Evolutionary conservation across 768 basidiomycete species (phyloP).

Genomic region (Tricholoma matsutake): DNA sequence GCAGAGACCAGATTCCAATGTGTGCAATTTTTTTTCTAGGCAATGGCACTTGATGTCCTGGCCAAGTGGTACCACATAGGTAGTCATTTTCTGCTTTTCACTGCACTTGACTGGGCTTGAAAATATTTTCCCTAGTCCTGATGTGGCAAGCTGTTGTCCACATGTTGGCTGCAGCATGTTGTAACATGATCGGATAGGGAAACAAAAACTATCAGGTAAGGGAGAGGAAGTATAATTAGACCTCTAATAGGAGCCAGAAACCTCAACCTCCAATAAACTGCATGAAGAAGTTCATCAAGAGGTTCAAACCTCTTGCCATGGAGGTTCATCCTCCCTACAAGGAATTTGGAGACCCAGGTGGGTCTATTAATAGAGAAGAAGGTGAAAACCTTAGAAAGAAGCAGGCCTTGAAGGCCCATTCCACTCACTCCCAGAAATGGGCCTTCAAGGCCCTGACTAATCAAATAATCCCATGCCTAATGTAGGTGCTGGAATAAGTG

Average conservation of each 20-base stretch:
- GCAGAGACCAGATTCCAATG: not conserved
- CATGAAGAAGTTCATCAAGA: too few relatives aligned
- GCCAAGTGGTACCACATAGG: constrained; percentile 5
- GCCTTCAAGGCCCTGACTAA: not conserved
- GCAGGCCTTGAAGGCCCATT: not conserved
- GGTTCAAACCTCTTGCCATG: too few relatives aligned
- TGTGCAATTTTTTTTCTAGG: not conserved
- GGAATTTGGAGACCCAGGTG: not conserved
- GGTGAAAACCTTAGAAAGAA: not conserved
- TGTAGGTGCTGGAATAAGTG: too few relatives aligned
- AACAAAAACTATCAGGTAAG: not conserved
- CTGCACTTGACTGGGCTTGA: constrained; percentile 15
- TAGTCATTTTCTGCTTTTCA: constrained; percentile 11
- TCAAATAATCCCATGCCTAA: too few relatives aligned
- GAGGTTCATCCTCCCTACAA: not conserved
- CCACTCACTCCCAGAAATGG: too few relatives aligned
- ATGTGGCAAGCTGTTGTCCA: constrained; percentile 6
- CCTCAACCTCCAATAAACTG: not conserved
- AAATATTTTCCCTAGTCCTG: constrained; percentile 19
- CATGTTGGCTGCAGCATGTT: not conserved
- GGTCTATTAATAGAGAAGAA: not conserved
- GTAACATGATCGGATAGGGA: not conserved
- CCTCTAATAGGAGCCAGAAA: not conserved
- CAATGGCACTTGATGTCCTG: not conserved
- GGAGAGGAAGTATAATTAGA: not conserved